phyloP scores from a whole-genome alignment of 2,329 filamentous ascomycete genomes.

The Aspergillus pseudoglaucus region DNA sequence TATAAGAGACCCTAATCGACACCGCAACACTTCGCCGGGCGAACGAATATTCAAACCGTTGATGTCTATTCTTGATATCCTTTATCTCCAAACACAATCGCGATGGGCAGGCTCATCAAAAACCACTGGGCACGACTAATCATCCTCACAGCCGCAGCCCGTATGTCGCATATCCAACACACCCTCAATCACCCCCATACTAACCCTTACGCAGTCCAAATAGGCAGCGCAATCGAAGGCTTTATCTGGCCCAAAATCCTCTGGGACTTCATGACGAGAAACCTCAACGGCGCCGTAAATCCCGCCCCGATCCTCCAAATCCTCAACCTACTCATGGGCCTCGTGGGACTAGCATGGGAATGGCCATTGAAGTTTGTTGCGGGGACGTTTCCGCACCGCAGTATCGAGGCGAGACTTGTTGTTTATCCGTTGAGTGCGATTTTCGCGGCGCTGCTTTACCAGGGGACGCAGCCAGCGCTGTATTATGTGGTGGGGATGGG shows the following conservation, averaged over 20 bases:
- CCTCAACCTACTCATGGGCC: constrained; percentile 76
- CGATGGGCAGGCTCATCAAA: constrained; percentile 97
- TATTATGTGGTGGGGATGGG: constrained; percentile 83
- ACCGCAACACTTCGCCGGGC: constrained; percentile 20
- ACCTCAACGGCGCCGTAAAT: constrained; percentile 77
- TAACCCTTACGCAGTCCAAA: constrained; percentile 62
- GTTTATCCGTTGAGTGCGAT: constrained; percentile 74
- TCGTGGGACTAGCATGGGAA: constrained; percentile 77
- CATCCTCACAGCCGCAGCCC: constrained; percentile 72
- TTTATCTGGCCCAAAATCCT: constrained; percentile 99
- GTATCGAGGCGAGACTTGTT: constrained; percentile 76
- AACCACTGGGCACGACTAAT: constrained; percentile 98
- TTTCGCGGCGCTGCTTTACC: constrained; percentile 73
- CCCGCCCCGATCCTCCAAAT: constrained; percentile 84
- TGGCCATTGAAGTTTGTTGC: constrained; percentile 79
- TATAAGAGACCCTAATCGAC: too few species aligned
- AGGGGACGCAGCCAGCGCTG: constrained; percentile 82
- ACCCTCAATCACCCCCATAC: constrained; percentile 4
- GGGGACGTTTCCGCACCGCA: constrained; percentile 72
- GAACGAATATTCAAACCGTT: constrained; percentile 9
- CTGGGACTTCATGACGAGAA: constrained; percentile 92
- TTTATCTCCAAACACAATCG: constrained; percentile 1
- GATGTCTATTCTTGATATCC: neutral
- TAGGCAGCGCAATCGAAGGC: constrained; percentile 71
- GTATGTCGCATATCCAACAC: constrained; percentile 44